Percentiles rank a stretch among this genome's conserved stretches.
Evolutionary conservation across 306 rosid species (phyloP).

Genomic region (Bauhinia variegata): DNA sequence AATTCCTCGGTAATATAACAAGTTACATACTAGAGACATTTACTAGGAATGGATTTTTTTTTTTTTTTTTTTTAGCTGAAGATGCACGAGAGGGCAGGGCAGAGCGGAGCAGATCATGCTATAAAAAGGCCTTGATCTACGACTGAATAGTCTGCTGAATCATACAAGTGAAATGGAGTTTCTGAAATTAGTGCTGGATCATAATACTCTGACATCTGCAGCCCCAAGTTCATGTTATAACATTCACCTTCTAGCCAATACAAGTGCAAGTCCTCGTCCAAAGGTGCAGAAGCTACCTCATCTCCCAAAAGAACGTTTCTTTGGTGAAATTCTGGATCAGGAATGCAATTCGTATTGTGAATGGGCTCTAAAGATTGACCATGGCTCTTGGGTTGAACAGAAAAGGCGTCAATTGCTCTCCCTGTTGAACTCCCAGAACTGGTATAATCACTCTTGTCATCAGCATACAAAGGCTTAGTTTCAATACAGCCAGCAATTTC

Average conservation of each 20-base stretch:
- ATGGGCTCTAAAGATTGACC: conserved; percentile 52
- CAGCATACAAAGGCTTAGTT: conserved; percentile 54
- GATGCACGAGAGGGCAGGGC: conserved; percentile 36
- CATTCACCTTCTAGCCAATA: conserved; percentile 57
- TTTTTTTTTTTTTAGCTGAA: conserved; percentile 27
- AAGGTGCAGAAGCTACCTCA: conserved; percentile 48
- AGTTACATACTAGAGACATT: conserved; percentile 45
- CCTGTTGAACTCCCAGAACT: conserved; percentile 48
- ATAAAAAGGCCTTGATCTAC: conserved; percentile 81
- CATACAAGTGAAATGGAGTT: conserved; percentile 60
- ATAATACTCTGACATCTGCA: conserved; percentile 55
- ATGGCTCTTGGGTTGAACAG: conserved; percentile 53
- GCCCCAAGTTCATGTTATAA: conserved; percentile 55
- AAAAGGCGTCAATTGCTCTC: conserved; percentile 49
- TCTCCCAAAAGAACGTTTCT: conserved; percentile 54
- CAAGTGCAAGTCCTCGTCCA: conserved; percentile 66
- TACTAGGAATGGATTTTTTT: neutral
- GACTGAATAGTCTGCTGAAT: conserved; percentile 64
- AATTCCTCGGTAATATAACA: conserved; percentile 36
- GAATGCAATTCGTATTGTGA: conserved; percentile 50
- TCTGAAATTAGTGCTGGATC: conserved; percentile 65
- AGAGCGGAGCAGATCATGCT: conserved; percentile 48
- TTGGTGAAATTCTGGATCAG: conserved; percentile 57
- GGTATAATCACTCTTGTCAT: conserved; percentile 41
- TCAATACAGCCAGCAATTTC: conserved; percentile 47